Percentiles rank a stretch among this genome's conserved stretches.
Conservation (phyloP, 805 yeast genomes). For the Barnettozyma wickerhamii region DNA sequence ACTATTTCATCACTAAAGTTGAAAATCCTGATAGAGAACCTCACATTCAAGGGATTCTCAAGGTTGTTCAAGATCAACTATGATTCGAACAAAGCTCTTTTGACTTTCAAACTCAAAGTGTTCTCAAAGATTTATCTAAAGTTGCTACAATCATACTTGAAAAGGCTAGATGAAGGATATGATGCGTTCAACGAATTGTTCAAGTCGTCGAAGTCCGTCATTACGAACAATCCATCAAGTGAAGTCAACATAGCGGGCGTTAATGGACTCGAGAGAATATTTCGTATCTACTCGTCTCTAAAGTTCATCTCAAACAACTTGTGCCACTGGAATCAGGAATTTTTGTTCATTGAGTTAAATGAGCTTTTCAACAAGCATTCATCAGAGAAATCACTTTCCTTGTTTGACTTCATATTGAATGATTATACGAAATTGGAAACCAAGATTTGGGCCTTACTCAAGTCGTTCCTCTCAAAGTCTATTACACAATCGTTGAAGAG, state of each 20-base stretch:
- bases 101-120: slow-evolving; percentile 42
- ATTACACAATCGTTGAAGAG: slow-evolving; percentile 27
- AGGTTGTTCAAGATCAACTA: slow-evolving; percentile 22
- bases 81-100: slow-evolving; percentile 33
- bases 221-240: slow-evolving; percentile 3
- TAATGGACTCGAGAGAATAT: slow-evolving; percentile 26
- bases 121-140: slow-evolving; percentile 41
- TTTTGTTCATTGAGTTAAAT: slow-evolving; percentile 25
- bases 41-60: slow-evolving; percentile 33
- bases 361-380: slow-evolving; percentile 19
- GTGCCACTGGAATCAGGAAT: slow-evolving; percentile 24
- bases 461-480: slow-evolving; percentile 27
- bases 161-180: slow-evolving; percentile 27
- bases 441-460: slow-evolving; percentile 28
- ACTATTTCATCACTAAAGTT: slow-evolving; percentile 41
- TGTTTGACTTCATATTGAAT: slow-evolving; percentile 29
- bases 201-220: slow-evolving; percentile 13
- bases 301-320: slow-evolving; percentile 19
- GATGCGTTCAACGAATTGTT: slow-evolving; percentile 24
- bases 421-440: slow-evolving; percentile 26
- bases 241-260: slow-evolving; percentile 22
- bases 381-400: slow-evolving; percentile 13
- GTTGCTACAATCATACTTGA: slow-evolving; percentile 36
- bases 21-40: slow-evolving; percentile 39
- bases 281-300: slow-evolving; percentile 24